Evolutionary conservation across 495 filamentous ascomycete genomes (phyloP), one percentile per base, ranked within the genome.

Genomic region (Pyrenula massariospora): DNA sequence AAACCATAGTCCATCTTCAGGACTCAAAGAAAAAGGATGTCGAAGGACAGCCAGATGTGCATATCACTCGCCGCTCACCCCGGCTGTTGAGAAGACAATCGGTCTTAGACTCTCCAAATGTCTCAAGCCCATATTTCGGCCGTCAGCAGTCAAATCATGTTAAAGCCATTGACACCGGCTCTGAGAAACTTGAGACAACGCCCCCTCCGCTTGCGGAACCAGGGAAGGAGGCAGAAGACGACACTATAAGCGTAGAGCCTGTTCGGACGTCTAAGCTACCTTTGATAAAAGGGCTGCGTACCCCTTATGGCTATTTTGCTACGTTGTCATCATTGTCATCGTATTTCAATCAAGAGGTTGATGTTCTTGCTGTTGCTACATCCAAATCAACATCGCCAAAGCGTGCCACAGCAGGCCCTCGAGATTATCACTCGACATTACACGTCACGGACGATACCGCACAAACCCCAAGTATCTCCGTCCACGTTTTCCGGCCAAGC

Each of bases 401-500:
- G 23, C 78, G 83, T 24, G 82, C 85, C 11, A 82, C 82, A 56
- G 71, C 75, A 15, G 86, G 86, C 1, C 83, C 84, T 3, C 74
- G 79, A 56, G 85, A 94, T 62, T 91, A 81, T 66, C 74, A 78
- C 63, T 73, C 88, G 56, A 80, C 81, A 21, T 77, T 93, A 50
- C 77, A 79, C 42, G 71, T 94, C 55, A 86, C 84, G 0, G 90
- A 94, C 65, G 77, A 79, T 19, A 77, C 80, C 0, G 76, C 73
- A 12, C 69, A 73, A 70, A 73, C 70, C 24, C 71, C 73, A 19
- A 71, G 69, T 0, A 66, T 64, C 2, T 60, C 62, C 52, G 87
- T 88, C 0, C 82, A 87, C 56, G 73, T 96, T 15, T 88, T 88
- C 66, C 80, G 89, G 3, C 85, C 88, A 0, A 82, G 85, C 63